Evolutionary conservation across 2,329 filamentous ascomycete species (phyloP).

Genomic region (Cryphonectria nitschkei): DNA sequence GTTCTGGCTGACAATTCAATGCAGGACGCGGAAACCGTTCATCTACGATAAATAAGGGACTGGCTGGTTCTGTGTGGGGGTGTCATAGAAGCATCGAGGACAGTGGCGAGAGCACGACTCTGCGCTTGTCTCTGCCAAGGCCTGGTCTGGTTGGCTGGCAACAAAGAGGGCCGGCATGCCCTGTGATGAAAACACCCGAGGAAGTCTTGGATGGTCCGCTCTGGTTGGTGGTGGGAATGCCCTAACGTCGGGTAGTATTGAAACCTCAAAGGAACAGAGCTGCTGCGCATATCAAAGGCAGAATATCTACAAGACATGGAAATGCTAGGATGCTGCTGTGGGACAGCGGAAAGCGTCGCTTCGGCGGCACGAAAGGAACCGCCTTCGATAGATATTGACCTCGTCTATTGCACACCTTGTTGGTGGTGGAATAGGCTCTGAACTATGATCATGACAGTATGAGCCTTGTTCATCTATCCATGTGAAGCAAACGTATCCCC

Average conservation of each 20-base stretch:
- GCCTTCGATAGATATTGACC: not conserved
- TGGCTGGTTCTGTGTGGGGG: not conserved
- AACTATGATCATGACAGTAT: not conserved
- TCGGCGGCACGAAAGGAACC: not conserved
- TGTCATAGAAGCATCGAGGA: not conserved
- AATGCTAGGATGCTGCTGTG: not conserved
- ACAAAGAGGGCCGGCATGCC: not conserved
- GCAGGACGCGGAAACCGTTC: slow-evolving; percentile 62
- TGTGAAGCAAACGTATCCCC: not conserved
- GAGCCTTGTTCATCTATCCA: not conserved
- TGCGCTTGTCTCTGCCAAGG: not conserved
- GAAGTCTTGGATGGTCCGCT: not conserved
- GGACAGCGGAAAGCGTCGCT: not conserved
- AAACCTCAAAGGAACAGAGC: not conserved
- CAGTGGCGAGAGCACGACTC: not conserved
- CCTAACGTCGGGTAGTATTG: not conserved
- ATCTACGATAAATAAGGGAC: slow-evolving; percentile 50
- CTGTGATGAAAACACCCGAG: not conserved
- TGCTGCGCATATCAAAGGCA: not conserved
- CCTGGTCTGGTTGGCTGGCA: not conserved
- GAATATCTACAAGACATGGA: not conserved
- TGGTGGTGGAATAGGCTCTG: not conserved
- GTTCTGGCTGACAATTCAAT: not conserved
- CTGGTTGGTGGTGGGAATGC: not conserved
- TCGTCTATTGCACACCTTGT: not conserved